These are phyloP conservation scores for Pseudozyma flocculosa DNA, from an alignment of 1,284 basidiomycete species.

Conservation along the genomic window DNA sequence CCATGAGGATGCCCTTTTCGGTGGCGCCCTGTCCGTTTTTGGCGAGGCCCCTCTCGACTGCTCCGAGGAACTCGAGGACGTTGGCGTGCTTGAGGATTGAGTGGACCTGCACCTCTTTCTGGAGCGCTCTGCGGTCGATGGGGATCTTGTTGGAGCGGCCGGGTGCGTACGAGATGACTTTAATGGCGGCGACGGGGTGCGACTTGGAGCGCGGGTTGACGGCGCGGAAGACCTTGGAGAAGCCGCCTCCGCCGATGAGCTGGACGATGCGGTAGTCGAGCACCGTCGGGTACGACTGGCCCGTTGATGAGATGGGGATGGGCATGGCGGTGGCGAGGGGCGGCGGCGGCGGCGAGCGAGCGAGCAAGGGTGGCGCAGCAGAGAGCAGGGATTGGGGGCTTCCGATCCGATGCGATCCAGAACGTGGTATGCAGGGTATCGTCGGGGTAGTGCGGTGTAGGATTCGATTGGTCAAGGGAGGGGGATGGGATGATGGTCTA, in stretches of 20 bases:
- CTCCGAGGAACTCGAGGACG: conserved; percentile 81
- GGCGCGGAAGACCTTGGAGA: conserved; percentile 54
- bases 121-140: conserved; percentile 54
- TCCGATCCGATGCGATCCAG: too few species aligned
- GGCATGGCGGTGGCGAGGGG: conserved; percentile 10
- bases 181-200: conserved; percentile 52
- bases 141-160: conserved; percentile 42
- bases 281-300: conserved; percentile 49
- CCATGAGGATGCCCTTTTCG: conserved; percentile 32
- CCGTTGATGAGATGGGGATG: conserved; percentile 52
- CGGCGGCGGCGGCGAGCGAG: too few species aligned
- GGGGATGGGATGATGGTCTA: too few species aligned
- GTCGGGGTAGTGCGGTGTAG: too few species aligned
- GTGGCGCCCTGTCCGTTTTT: conserved; percentile 28
- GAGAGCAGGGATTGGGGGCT: too few species aligned
- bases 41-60: conserved; percentile 55
- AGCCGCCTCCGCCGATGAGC: conserved; percentile 56
- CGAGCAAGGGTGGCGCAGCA: too few species aligned
- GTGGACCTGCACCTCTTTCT: conserved; percentile 93
- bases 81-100: conserved; percentile 75
- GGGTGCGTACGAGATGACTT: conserved; percentile 54
- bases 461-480: too few species aligned
- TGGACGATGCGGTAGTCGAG: conserved; percentile 53
- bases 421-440: too few species aligned
- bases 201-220: conserved; percentile 34